Conservation (phyloP, 2,329 filamentous ascomycete species). For the Colletotrichum simmondsii region DNA sequence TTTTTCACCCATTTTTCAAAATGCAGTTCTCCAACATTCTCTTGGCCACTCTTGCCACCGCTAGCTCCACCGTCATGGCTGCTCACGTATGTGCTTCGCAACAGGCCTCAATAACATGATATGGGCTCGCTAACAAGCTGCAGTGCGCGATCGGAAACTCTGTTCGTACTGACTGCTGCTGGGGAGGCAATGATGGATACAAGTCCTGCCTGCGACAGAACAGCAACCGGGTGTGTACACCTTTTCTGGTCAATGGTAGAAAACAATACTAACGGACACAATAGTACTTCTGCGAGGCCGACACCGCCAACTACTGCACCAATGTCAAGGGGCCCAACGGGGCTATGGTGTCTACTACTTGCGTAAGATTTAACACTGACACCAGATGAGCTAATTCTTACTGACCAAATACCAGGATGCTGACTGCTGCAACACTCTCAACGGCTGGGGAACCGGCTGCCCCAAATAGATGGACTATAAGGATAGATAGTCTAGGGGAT, state of each 20-base stretch:
- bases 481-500: background rate
- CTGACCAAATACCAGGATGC: background rate
- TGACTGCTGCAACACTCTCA: slow-evolving; percentile 11
- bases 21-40: background rate
- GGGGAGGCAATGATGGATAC: background rate
- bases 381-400: too few species aligned
- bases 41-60: background rate
- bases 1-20: background rate
- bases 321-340: background rate
- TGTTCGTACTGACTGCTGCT: slow-evolving; percentile 1
- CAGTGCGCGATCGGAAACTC: background rate
- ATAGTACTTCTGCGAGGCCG: background rate
- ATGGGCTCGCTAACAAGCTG: background rate
- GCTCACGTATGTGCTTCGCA: background rate
- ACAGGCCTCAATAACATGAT: too few species aligned
- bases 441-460: slow-evolving; percentile 10
- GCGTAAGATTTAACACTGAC: background rate
- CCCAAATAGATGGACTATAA: background rate
- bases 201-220: background rate
- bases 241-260: too few species aligned
- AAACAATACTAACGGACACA: too few species aligned
- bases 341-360: background rate
- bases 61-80: background rate
- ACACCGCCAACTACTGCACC: slow-evolving; percentile 4
- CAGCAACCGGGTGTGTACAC: background rate